Base-by-base conservation (phyloP, 805 yeast species). In the Ogataea nakhonphanomensis region DNA sequence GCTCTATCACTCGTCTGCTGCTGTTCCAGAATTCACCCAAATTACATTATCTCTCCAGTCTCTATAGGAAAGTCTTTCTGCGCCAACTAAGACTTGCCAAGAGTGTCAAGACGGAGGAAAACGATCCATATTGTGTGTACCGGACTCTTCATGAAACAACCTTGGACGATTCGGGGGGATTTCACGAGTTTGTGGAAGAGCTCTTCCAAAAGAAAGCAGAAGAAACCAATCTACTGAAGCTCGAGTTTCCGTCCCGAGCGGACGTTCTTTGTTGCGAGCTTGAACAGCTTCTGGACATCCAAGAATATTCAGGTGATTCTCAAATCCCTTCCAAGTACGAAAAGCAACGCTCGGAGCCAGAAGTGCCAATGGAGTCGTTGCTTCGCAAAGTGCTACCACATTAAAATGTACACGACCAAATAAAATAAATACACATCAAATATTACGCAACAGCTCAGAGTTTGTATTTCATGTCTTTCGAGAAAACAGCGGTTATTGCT, bases 401-500 rank as follows among this genome's bases (percentile, higher is more conserved):
- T 9, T 37, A 27, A 21, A 27, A 12, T 8, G 35, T n/a, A 27
- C 42, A 38, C 42, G 37, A 38, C 42, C 32, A 20, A 25, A 30
- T 14, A 26, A 12, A 30, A 26, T 20, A 30, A 21, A 30, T 20
- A 29, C 5, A 29, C 21, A 30, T 8, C 12, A 22, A 23, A 17
- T 11, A 30, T 17, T 21, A 23, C 25, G 20, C 34, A 20, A 25
- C 26, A 12, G 31, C 15, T 20, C 20, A 17, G 17, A 29, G 31
- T 33, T 28, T 22, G 15, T 7, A 13, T 43, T 23, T 20, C 2
- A 50, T 46, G 28, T 50, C 61, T 32, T 50, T 59, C 27, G 39
- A 30, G 9, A 45, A 44, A 13, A 43, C 54, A 5, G 48, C 41
- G 14, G 64, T 69, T 7, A 72, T 76, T 62, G 86, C 95, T 2